Evolutionary conservation across 1,139 yeast species (phyloP).

Genomic region (Zygoascus meyerae): DNA sequence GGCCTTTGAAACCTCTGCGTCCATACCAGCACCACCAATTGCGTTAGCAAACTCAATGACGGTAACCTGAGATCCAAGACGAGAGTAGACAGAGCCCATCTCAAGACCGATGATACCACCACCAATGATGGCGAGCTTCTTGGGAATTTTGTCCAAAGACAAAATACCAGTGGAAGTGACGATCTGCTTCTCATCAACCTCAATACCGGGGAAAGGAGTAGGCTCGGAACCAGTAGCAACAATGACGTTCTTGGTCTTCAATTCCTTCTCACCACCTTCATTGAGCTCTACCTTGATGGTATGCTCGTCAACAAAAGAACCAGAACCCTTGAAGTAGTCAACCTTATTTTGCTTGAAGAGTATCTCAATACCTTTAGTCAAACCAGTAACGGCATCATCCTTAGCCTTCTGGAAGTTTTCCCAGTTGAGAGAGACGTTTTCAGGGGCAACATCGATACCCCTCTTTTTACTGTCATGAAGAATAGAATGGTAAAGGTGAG

Average conservation of each 20-base stretch:
- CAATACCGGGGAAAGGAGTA: slow-evolving; percentile 98
- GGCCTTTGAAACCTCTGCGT: slow-evolving; percentile 84
- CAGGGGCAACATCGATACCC: slow-evolving; percentile 73
- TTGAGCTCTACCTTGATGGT: slow-evolving; percentile 75
- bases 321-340: slow-evolving; percentile 89
- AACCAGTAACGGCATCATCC: slow-evolving; percentile 79
- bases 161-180: slow-evolving; percentile 94
- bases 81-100: slow-evolving; percentile 97
- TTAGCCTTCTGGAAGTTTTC: slow-evolving; percentile 84
- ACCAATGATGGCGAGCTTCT: slow-evolving; percentile 88
- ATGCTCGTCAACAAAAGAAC: slow-evolving; percentile 79
- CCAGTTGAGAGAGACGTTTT: slow-evolving; percentile 69
- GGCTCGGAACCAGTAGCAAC: slow-evolving; percentile 99
- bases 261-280: slow-evolving; percentile 71
- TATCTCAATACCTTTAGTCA: slow-evolving; percentile 92
- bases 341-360: slow-evolving; percentile 94
- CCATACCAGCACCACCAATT: slow-evolving; percentile 95
- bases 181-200: slow-evolving; percentile 93
- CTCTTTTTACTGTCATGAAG: slow-evolving; percentile 76
- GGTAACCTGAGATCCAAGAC: slow-evolving; percentile 94
- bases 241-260: slow-evolving; percentile 81
- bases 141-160: slow-evolving; percentile 80
- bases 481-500: slow-evolving; percentile 87
- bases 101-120: slow-evolving; percentile 99
- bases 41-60: slow-evolving; percentile 85